Percentiles rank a stretch among this genome's conserved stretches.
phyloP scores from a whole-genome alignment of 169 alveolate species.

The Plasmodium malariae region DNA sequence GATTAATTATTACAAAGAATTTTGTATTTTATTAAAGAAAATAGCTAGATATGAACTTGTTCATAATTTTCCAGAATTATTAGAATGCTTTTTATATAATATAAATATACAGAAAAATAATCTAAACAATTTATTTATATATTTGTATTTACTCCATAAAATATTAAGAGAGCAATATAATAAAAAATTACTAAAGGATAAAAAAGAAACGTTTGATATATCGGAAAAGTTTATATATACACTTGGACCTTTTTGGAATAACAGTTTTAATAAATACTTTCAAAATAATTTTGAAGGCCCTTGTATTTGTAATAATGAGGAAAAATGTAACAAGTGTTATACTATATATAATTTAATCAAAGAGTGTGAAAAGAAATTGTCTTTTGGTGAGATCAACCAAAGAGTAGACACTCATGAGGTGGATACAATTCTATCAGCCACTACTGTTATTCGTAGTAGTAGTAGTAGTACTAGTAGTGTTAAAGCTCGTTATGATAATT shows the following conservation, averaged over 20 bases:
- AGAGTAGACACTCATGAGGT: no score
- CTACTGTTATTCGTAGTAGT: no score
- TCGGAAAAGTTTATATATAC: conserved; percentile 31
- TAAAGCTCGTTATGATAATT: background rate
- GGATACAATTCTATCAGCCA: no score
- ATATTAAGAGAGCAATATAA: conserved; percentile 61
- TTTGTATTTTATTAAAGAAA: conserved; percentile 30
- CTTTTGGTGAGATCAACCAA: background rate
- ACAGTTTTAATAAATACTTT: conserved; percentile 13
- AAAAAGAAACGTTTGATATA: conserved; percentile 51
- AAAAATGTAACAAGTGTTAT: conserved; percentile 26
- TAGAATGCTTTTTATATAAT: conserved; percentile 33
- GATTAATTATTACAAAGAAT: conserved; percentile 28
- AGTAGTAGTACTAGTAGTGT: background rate
- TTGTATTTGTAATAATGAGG: conserved; percentile 47
- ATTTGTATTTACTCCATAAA: conserved; percentile 45
- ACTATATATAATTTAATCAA: conserved; percentile 6
- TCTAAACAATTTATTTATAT: conserved; percentile 17
- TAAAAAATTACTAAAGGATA: conserved; percentile 68
- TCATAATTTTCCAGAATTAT: conserved; percentile 48
- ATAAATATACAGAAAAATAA: conserved; percentile 15
- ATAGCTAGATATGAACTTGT: conserved; percentile 68
- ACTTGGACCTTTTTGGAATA: conserved; percentile 64
- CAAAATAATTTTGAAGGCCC: background rate
- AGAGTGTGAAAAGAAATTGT: conserved; percentile 9